These are phyloP conservation scores for Hypomyces rosellus DNA, from an alignment of 2,329 filamentous ascomycete genomes.

Conservation along the genomic window DNA sequence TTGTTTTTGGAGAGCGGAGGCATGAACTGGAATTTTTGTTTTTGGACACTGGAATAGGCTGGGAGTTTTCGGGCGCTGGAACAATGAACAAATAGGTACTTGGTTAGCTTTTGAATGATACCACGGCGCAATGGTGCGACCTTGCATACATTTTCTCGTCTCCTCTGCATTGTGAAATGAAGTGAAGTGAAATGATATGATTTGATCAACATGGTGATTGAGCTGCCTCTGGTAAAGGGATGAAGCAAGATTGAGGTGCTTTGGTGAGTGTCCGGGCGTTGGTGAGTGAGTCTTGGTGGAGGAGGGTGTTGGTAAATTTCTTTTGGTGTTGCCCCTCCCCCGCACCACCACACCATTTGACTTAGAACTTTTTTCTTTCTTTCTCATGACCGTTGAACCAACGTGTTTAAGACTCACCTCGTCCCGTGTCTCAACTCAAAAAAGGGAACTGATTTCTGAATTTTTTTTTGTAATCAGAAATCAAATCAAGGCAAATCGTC, in stretches of 20 bases:
- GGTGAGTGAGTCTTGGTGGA: neutral
- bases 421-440: too few relatives aligned
- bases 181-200: neutral
- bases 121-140: neutral
- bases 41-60: neutral
- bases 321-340: too few relatives aligned
- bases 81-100: neutral
- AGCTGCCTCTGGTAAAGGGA: neutral
- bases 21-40: neutral
- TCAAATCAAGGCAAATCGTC: too few relatives aligned
- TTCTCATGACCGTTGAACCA: too few relatives aligned
- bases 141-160: neutral
- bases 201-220: neutral
- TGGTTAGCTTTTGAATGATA: neutral
- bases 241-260: too few relatives aligned
- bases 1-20: neutral
- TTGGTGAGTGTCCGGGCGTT: too few relatives aligned
- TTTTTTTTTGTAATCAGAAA: too few relatives aligned
- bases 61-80: neutral
- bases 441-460: too few relatives aligned
- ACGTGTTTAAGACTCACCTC: too few relatives aligned
- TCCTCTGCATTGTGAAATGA: neutral
- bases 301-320: neutral
- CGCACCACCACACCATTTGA: too few relatives aligned
- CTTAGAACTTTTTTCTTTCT: too few relatives aligned